phyloP scores from a whole-genome alignment of 768 basidiomycete genomes.

The Boletellus sp. region DNA sequence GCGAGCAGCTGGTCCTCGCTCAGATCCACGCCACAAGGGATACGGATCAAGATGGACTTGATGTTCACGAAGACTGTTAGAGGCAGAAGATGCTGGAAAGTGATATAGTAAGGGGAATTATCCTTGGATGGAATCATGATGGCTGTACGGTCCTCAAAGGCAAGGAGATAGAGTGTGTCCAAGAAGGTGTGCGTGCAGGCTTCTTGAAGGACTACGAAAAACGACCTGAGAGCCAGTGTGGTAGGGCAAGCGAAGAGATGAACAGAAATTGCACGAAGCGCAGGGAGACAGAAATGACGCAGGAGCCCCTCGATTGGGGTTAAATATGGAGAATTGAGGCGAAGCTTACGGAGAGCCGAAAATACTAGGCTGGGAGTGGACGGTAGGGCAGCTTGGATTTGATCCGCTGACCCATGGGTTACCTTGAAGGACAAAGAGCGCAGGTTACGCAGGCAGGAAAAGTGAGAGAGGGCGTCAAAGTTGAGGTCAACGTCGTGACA shows the following conservation, averaged over 20 bases:
- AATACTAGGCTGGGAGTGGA: background rate
- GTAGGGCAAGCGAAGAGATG: background rate
- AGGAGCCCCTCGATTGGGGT: background rate
- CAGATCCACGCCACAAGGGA: constrained; percentile 2
- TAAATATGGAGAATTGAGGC: background rate
- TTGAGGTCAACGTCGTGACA: background rate
- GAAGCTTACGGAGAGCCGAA: background rate
- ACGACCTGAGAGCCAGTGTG: background rate
- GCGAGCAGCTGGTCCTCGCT: constrained; percentile 5
- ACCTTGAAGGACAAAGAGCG: background rate
- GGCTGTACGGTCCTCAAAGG: background rate
- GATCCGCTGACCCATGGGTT: background rate
- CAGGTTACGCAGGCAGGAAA: background rate
- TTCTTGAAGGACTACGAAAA: constrained; percentile 4
- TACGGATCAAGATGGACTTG: background rate
- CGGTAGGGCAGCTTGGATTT: background rate
- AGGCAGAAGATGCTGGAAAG: constrained; percentile 1
- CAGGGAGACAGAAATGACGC: background rate
- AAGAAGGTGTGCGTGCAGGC: background rate
- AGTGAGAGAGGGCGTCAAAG: background rate
- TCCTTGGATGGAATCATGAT: background rate
- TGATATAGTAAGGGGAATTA: background rate
- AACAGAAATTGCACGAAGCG: background rate
- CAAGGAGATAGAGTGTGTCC: too few species aligned
- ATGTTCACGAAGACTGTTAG: constrained; percentile 7